phyloP scores from a whole-genome alignment of 495 filamentous ascomycete species.

The Xylaria acuta region DNA sequence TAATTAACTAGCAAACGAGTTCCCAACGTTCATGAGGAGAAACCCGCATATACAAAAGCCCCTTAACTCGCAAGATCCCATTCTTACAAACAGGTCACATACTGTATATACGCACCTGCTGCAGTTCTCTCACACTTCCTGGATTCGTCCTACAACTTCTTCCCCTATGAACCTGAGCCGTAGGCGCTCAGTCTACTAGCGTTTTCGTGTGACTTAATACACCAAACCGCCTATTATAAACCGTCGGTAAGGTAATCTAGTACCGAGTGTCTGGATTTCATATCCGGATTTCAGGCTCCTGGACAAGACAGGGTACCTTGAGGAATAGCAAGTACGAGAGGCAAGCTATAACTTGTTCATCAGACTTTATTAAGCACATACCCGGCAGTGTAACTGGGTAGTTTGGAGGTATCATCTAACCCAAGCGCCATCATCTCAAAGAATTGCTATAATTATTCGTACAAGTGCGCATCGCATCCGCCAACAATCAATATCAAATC shows the following conservation, averaged over 20 bases:
- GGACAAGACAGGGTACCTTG: not conserved
- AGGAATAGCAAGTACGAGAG: not conserved
- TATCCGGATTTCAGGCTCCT: not conserved
- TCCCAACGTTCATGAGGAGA: not conserved
- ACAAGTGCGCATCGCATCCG: slow-evolving; percentile 11
- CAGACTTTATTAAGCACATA: slow-evolving; percentile 4
- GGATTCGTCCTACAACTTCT: not conserved
- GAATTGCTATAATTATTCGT: slow-evolving; percentile 3
- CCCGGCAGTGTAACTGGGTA: not conserved
- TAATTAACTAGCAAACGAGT: not conserved
- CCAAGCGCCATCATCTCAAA: slow-evolving; percentile 5
- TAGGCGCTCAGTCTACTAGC: too few relatives aligned
- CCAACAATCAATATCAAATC: not conserved
- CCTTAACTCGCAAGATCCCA: not conserved
- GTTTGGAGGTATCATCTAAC: slow-evolving; percentile 13
- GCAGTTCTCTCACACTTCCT: not conserved
- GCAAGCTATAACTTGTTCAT: not conserved
- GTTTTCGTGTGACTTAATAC: too few relatives aligned
- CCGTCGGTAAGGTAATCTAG: not conserved
- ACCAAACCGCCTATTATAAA: not conserved
- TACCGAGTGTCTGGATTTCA: not conserved
- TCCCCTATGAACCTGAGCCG: too few relatives aligned
- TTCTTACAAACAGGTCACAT: not conserved
- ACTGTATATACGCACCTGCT: not conserved
- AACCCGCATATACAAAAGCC: not conserved